phyloP scores from a whole-genome alignment of 768 basidiomycete genomes.

The Agrocybe chaxingu region DNA sequence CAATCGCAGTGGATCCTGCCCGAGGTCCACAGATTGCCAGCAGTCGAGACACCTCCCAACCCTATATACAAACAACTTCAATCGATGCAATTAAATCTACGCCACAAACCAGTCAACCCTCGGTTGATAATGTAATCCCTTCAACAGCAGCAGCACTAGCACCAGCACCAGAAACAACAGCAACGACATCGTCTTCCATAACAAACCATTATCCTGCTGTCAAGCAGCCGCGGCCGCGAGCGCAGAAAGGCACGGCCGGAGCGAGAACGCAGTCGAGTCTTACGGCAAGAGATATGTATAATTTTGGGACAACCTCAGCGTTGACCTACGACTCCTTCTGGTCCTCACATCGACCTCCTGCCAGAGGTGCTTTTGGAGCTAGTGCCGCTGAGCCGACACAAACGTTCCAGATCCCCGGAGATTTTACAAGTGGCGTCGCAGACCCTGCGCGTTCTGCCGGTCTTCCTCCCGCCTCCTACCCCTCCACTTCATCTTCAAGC shows the following conservation, averaged over 20 bases:
- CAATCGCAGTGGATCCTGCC: too few species aligned
- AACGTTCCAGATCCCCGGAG: constrained; percentile 11
- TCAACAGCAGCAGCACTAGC: too few species aligned
- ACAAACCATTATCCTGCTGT: constrained; percentile 17
- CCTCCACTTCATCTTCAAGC: background rate
- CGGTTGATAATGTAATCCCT: background rate
- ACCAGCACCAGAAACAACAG: too few species aligned
- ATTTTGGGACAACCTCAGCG: constrained; percentile 25
- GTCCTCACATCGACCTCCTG: constrained; percentile 41
- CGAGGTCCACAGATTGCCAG: too few species aligned
- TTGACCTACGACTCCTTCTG: constrained; percentile 65
- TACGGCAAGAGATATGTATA: constrained; percentile 23
- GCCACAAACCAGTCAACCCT: constrained; percentile 12
- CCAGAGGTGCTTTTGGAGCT: constrained; percentile 2
- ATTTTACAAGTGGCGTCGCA: constrained; percentile 9
- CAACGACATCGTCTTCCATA: constrained; percentile 1
- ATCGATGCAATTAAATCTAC: constrained; percentile 2
- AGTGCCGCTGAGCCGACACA: constrained; percentile 1
- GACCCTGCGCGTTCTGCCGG: constrained; percentile 6
- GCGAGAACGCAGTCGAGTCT: constrained; percentile 16
- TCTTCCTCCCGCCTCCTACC: background rate
- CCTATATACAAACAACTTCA: constrained; percentile 1
- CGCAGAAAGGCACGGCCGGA: constrained; percentile 13
- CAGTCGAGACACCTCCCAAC: background rate
- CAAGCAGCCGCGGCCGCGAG: constrained; percentile 17